These are phyloP conservation scores for Cryptococcus sp. DNA, from an alignment of 1,284 basidiomycete species.

Conservation along the genomic window DNA sequence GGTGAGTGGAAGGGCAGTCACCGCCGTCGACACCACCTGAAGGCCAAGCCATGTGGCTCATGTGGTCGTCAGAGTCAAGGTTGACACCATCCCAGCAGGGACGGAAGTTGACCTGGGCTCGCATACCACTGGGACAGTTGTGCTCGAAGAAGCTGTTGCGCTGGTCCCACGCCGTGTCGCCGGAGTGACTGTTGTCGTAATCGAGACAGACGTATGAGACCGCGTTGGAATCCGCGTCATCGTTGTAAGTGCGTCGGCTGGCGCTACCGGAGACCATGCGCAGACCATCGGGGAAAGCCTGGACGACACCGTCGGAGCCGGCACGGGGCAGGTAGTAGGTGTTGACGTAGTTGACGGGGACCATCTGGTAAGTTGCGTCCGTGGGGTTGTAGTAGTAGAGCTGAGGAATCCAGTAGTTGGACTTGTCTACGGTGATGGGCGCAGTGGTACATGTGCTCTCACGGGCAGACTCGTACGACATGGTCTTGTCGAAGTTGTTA, in stretches of 20 bases:
- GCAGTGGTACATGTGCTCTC: conserved; percentile 52
- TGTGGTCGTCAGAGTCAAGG: conserved; percentile 54
- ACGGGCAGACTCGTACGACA: conserved; percentile 41
- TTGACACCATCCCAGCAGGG: conserved; percentile 57
- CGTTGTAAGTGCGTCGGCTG: conserved; percentile 33
- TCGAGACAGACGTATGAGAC: conserved; percentile 55
- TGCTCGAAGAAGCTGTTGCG: conserved; percentile 48
- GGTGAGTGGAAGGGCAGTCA: conserved; percentile 52
- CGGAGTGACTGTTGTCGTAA: conserved; percentile 35
- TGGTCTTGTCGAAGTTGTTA: conserved; percentile 50
- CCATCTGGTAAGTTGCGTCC: conserved; percentile 39
- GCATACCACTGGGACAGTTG: conserved; percentile 51
- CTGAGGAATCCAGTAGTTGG: conserved; percentile 56
- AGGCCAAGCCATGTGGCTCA: conserved; percentile 55
- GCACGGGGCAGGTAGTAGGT: conserved; percentile 51
- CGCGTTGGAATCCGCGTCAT: conserved; percentile 39
- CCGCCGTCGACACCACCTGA: conserved; percentile 51
- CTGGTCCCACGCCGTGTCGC: conserved; percentile 42
- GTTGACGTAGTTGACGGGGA: conserved; percentile 39
- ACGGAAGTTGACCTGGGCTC: conserved; percentile 53
- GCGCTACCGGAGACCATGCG: conserved; percentile 55
- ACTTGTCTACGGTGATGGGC: conserved; percentile 52
- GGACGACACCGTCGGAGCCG: conserved; percentile 33
- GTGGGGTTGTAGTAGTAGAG: conserved; percentile 54
- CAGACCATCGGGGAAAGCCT: conserved; percentile 54